These are phyloP conservation scores for Coemansia sp. DNA, from an alignment of 192 early-diverging fungal genomes.

Conservation along the genomic window DNA sequence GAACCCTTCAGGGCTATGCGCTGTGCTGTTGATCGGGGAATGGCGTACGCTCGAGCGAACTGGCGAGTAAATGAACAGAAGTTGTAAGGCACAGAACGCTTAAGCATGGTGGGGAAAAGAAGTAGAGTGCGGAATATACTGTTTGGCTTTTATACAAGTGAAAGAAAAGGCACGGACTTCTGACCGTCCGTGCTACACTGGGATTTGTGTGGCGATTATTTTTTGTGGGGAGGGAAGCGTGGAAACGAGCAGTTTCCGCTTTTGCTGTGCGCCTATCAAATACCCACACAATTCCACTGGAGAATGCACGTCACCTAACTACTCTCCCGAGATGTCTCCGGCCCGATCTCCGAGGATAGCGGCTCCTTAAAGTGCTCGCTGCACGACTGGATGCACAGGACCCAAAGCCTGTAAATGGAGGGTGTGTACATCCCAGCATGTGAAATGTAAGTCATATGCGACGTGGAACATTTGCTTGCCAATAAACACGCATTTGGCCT, in stretches of 20 bases:
- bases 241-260: too few species aligned
- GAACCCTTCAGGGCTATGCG: conserved; percentile 8
- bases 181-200: too few species aligned
- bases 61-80: not conserved
- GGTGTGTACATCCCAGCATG: not conserved
- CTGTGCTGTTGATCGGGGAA: conserved; percentile 29
- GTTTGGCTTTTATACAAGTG: not conserved
- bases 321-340: not conserved
- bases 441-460: not conserved
- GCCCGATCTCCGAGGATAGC: not conserved
- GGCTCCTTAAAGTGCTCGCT: not conserved
- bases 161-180: too few species aligned
- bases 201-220: too few species aligned
- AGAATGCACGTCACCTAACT: not conserved
- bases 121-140: not conserved
- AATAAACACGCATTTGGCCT: not conserved
- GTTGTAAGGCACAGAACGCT: not conserved
- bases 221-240: too few species aligned
- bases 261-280: too few species aligned
- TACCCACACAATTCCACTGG: not conserved
- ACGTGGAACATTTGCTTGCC: not conserved
- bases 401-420: not conserved
- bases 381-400: not conserved
- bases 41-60: conserved; percentile 37
- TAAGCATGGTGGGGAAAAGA: not conserved